Evolutionary conservation across 1,139 yeast species (phyloP).

Genomic region (Pichia sp.): DNA sequence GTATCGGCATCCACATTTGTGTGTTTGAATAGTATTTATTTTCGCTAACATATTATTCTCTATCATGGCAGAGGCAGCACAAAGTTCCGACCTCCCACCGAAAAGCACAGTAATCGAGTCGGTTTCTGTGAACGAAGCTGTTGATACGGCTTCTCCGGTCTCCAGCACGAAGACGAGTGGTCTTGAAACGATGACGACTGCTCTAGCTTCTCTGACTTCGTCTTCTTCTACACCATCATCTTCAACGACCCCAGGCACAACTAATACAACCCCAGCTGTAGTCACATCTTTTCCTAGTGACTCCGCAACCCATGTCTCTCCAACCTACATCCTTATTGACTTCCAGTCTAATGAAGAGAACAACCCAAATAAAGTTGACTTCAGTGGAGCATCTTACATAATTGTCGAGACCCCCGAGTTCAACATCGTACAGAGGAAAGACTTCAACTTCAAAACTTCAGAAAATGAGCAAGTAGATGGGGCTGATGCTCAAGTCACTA

Average conservation of each 20-base stretch:
- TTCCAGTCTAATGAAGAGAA: constrained; percentile 4
- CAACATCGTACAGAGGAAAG: neutral
- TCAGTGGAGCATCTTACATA: constrained; percentile 5
- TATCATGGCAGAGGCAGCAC: neutral
- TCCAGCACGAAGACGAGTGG: neutral
- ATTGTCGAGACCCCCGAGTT: constrained; percentile 7
- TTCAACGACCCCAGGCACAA: neutral
- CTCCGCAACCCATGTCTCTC: neutral
- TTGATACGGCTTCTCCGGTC: neutral
- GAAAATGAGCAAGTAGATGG: neutral
- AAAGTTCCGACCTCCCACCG: neutral
- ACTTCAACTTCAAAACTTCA: neutral
- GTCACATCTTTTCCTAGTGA: neutral
- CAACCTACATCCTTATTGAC: constrained; percentile 7
- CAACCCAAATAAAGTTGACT: constrained; percentile 9
- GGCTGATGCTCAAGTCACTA: neutral
- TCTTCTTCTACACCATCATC: constrained; percentile 3
- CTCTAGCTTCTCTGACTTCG: neutral
- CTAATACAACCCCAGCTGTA: constrained; percentile 1
- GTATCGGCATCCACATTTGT: no score
- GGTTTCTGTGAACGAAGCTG: neutral
- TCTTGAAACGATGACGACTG: neutral
- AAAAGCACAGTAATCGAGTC: neutral
- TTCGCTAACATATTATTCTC: no score
- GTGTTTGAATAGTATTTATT: no score